Base-by-base conservation (phyloP, 331 rosid genomes). In the Acacia pycnantha region DNA sequence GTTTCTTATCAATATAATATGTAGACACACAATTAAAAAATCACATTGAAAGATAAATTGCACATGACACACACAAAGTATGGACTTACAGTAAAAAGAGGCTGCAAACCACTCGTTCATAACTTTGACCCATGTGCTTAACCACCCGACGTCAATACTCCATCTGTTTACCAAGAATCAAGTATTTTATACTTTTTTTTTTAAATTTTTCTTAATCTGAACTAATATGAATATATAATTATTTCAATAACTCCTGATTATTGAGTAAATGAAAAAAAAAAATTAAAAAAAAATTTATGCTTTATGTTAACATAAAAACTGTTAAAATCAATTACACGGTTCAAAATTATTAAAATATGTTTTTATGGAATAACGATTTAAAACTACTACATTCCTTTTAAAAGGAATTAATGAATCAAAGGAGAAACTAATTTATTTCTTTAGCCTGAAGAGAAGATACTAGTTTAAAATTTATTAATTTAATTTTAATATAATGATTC, bases 71-170 rank as follows among this genome's bases (percentile, higher is more conserved):
- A 40, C 43, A 41, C 44, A 41, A 41, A 41, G 18, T 48, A 48
- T 48, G 54, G 35, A 84, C 97, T 91, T 87, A 93, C 98, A 21
- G 79, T 90, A 95, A 46, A 93, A 56, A 26, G 97, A 84, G 77
- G 97, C 97, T 29, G 97, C 97, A 84, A 95, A 90, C 97, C 98
- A 93, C 84, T 95, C 97, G 31, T 93, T 93, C 77, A 90, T 48
- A 56, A 91, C 85, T 81, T 87, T 95, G 54, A 91, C 94, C 92
- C 98, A 91, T 50, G 94, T 91, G 72, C 98, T 95, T 76, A 94
- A 77, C 98, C 98, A 91, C 1, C 97, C 97, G 44, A 91, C 90
- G 82, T 93, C 98, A 72, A 95, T 93, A 90, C 93, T 95, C 98
- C 97, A 95, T 88, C 98, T 93, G 76, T 35, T 13, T 27, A 12